Percentiles rank a stretch among this genome's conserved stretches.
phyloP scores from a whole-genome alignment of 2,329 filamentous ascomycete genomes.

The Zymoseptoria passerinii region DNA sequence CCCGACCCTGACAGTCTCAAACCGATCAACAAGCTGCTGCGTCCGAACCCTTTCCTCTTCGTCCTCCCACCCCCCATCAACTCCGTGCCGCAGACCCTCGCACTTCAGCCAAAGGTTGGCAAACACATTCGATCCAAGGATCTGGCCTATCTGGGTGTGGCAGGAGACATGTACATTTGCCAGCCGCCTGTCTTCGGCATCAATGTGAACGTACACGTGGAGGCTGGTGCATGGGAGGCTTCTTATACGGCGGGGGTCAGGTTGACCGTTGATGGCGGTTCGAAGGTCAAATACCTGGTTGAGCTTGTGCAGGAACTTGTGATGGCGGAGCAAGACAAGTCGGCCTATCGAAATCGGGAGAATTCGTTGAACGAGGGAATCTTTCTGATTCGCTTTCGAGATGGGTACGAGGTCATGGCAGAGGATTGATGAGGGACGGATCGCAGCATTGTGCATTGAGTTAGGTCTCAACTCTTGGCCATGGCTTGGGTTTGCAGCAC shows the following conservation, averaged over 20 bases:
- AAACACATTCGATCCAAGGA: background rate
- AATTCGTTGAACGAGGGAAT: background rate
- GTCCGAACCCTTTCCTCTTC: background rate
- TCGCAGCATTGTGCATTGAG: too few relatives aligned
- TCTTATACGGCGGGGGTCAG: background rate
- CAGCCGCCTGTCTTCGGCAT: background rate
- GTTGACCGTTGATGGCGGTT: background rate
- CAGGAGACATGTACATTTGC: background rate
- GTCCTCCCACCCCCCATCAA: background rate
- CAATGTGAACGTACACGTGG: background rate
- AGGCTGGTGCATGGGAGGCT: too few relatives aligned
- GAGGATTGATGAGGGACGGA: background rate
- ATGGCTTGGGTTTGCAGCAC: too few relatives aligned
- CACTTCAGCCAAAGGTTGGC: background rate
- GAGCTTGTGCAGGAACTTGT: background rate
- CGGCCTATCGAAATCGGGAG: background rate
- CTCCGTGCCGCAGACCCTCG: background rate
- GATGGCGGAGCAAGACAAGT: background rate
- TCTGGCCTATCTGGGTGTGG: background rate
- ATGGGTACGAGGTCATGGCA: background rate
- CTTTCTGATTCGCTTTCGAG: background rate
- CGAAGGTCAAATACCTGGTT: background rate
- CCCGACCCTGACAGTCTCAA: background rate
- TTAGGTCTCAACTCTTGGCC: too few relatives aligned
- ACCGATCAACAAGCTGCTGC: background rate